Percentiles rank a stretch among this genome's conserved stretches.
These are phyloP conservation scores for Lithocarpus polystachyus DNA, from an alignment of 306 rosid genomes.

Conservation along the genomic window DNA sequence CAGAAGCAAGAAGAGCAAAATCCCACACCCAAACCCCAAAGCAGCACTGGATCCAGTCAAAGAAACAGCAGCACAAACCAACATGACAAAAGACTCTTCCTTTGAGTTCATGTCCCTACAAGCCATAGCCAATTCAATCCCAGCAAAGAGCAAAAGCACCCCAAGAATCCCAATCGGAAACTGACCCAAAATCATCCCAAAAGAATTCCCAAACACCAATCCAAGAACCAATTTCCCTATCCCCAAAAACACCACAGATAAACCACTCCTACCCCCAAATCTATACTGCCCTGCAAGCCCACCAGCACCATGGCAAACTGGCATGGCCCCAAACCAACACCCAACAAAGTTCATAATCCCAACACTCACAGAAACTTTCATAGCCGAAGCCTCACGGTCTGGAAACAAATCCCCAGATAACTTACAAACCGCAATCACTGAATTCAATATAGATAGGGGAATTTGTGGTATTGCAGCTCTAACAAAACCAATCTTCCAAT, in stretches of 20 bases:
- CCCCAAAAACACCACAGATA: conserved; percentile 69
- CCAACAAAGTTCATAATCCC: conserved; percentile 75
- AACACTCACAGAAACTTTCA: conserved; percentile 60
- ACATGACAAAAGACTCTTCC: conserved; percentile 67
- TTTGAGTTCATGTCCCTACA: conserved; percentile 60
- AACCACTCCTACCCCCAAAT: conserved; percentile 80
- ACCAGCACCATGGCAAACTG: conserved; percentile 86
- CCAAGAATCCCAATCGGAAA: conserved; percentile 70
- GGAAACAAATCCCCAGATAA: conserved; percentile 79
- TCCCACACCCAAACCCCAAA: conserved; percentile 69
- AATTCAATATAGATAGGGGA: conserved; percentile 65
- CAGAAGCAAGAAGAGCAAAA: conserved; percentile 47
- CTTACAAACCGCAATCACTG: conserved; percentile 78
- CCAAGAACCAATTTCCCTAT: conserved; percentile 56
- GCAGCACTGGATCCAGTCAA: conserved; percentile 77
- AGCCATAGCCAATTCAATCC: conserved; percentile 76
- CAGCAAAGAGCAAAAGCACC: conserved; percentile 68
- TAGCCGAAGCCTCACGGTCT: conserved; percentile 63
- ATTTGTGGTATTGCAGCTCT: conserved; percentile 75
- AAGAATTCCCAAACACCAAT: conserved; percentile 61
- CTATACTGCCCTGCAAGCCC: conserved; percentile 85
- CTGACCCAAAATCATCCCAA: conserved; percentile 47
- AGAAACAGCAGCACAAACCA: conserved; percentile 80
- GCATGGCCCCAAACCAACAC: conserved; percentile 94
- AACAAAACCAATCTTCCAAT: conserved; percentile 63